These are phyloP conservation scores for Stephania cephalantha DNA, from an alignment of 164 flowering plant genomes.

Conservation along the genomic window DNA sequence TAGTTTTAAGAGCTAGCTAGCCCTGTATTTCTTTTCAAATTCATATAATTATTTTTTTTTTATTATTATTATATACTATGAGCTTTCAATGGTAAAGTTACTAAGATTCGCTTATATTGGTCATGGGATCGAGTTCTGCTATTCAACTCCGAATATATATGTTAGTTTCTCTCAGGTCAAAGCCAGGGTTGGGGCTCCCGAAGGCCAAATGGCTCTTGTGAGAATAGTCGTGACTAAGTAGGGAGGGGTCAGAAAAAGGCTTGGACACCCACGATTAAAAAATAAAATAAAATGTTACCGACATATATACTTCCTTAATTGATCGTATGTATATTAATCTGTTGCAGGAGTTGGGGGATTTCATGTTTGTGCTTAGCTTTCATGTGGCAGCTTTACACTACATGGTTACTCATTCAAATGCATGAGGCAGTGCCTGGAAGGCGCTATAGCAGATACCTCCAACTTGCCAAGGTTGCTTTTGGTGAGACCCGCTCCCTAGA, in stretches of 20 bases:
- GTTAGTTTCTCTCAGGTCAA: neutral
- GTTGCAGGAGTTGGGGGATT: constrained; percentile 77
- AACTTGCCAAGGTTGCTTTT: constrained; percentile 51
- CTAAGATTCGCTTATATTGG: neutral
- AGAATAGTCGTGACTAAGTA: too few species aligned
- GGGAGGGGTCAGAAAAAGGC: too few species aligned
- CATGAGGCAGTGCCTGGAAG: constrained; percentile 52
- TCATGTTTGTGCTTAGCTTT: constrained; percentile 41
- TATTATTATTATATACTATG: too few species aligned
- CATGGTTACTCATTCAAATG: constrained; percentile 49
- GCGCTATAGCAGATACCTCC: constrained; percentile 62
- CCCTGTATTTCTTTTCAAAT: neutral
- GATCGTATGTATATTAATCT: neutral
- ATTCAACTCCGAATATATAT: too few species aligned
- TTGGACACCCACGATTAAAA: neutral
- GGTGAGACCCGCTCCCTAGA: constrained; percentile 29
- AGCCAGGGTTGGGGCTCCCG: too few species aligned
- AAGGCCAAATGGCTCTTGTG: too few species aligned
- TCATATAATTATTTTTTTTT: neutral
- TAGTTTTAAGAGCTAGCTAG: too few species aligned
- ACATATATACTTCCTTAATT: neutral
- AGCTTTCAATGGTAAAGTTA: neutral
- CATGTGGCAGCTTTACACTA: constrained; percentile 75
- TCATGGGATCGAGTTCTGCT: neutral
- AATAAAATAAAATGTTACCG: neutral